These are phyloP conservation scores for Thelonectria rubi DNA, from an alignment of 2,329 filamentous ascomycete species.

Conservation along the genomic window DNA sequence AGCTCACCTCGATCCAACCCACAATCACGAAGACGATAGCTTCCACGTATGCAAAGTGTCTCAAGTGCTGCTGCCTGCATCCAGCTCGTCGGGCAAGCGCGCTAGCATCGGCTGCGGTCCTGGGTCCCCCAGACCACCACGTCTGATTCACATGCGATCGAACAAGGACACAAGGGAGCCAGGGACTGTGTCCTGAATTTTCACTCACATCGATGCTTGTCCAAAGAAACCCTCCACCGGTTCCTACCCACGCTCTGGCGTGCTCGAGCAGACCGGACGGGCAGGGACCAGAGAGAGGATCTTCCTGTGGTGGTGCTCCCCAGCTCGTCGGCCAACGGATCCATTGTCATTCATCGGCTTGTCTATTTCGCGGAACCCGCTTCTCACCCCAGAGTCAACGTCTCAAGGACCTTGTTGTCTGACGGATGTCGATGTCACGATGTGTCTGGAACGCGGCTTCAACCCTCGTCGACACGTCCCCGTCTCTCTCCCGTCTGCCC, in stretches of 20 bases:
- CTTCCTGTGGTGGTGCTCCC: constrained; percentile 5
- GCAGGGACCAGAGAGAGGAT: constrained; percentile 7
- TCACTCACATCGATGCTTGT: neutral
- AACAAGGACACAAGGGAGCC: too few species aligned
- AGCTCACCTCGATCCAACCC: constrained; percentile 3
- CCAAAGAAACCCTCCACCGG: constrained; percentile 9
- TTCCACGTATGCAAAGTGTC: neutral
- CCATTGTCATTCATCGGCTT: constrained; percentile 6
- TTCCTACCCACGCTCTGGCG: constrained; percentile 21
- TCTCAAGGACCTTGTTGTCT: neutral
- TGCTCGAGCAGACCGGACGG: constrained; percentile 11
- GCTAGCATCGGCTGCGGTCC: constrained; percentile 4
- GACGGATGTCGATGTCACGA: neutral
- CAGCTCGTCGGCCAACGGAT: constrained; percentile 10
- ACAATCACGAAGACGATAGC: constrained; percentile 14
- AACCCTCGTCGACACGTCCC: too few species aligned
- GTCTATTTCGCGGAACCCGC: constrained; percentile 9
- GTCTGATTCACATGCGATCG: constrained; percentile 24
- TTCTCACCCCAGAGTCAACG: neutral
- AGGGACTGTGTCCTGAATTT: too few species aligned
- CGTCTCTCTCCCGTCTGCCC: neutral
- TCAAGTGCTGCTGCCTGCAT: constrained; percentile 3
- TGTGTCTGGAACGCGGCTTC: too few species aligned
- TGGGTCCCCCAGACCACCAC: constrained; percentile 3
- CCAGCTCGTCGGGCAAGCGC: neutral